phyloP scores from a whole-genome alignment of 2,329 filamentous ascomycete genomes.

The Aureobasidium sp. region DNA sequence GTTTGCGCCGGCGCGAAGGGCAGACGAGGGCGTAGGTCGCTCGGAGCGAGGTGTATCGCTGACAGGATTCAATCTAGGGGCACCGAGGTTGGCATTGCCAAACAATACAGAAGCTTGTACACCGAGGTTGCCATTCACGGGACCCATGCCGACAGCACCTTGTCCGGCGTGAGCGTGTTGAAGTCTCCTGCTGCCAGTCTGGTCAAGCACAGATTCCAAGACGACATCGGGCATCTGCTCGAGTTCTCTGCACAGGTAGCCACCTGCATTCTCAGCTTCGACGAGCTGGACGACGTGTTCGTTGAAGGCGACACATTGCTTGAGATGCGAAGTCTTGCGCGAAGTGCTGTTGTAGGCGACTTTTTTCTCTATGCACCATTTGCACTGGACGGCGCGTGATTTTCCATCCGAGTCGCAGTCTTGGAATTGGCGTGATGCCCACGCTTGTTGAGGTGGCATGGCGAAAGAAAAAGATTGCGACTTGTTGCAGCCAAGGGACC shows the following conservation, averaged over 20 bases:
- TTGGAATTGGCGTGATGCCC: neutral
- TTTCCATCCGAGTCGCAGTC: conserved; percentile 10
- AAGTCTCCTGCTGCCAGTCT: neutral
- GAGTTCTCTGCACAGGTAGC: neutral
- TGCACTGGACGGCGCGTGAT: conserved; percentile 9
- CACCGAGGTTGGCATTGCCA: neutral
- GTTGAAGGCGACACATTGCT: conserved; percentile 8
- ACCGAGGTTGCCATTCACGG: neutral
- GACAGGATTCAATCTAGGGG: neutral
- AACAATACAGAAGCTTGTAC: neutral
- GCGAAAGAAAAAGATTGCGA: too few species aligned
- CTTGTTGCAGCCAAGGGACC: neutral
- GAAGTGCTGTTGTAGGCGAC: conserved; percentile 11
- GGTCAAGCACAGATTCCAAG: neutral
- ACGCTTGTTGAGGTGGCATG: conserved; percentile 9
- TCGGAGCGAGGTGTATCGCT: conserved; percentile 3
- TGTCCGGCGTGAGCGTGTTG: neutral
- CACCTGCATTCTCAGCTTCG: neutral
- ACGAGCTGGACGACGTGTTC: conserved; percentile 3
- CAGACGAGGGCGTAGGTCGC: neutral
- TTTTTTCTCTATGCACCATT: conserved; percentile 10
- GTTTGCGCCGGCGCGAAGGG: neutral
- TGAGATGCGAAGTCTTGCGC: conserved; percentile 7
- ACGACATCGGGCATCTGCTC: neutral
- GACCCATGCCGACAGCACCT: neutral